Base-by-base conservation (phyloP, 1,284 basidiomycete genomes). In the Meira miltonrushii region DNA sequence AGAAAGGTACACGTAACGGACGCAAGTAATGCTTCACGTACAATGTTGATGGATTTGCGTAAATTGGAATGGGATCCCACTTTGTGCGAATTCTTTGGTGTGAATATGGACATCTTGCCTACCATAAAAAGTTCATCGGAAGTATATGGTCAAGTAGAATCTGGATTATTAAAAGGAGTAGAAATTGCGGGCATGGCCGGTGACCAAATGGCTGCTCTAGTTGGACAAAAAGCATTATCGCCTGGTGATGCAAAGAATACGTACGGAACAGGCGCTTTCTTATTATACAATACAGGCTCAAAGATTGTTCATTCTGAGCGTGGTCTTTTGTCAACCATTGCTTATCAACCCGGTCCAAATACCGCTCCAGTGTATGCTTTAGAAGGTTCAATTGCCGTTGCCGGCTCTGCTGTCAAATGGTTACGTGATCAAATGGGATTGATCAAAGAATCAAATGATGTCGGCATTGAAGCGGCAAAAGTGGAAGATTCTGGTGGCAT, bases 1-100 rank as follows among this genome's bases (percentile, higher is more conserved):
- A 88, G 88, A 23, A 85, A 85, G 48, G 81, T 90, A n/a, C 92
- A 97, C 80, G 85, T 95, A 65, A 88, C 87, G 66, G 94, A 98
- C 79, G 87, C 90, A n/a, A 92, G 92, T 57, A 98, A 98, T 78
- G 94, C 94, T 1, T 97, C 93, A 1, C 88, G 94, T 49, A 97
- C 94, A 0, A 87, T 98, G 58, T 85, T 97, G 57, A 85, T 96
- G 80, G 90, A 94, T 76, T 82, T 93, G 58, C 82, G 82, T 49
- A 89, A 87, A 0, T 84, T 95, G 39, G 70, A 86, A 74, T 98
- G 92, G 92, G 89, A 91, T 69, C 82, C 85, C 1, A 84, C 84
- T 43, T 84, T 97, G 33, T 83, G 95, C 68, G 83, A 87, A 40
- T 98, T 97, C 82, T 97, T 98, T 71, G 87, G 84, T 56, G 80